Conservation (phyloP, 352 stramenopile genomes). For the Phytopythium sindhum region DNA sequence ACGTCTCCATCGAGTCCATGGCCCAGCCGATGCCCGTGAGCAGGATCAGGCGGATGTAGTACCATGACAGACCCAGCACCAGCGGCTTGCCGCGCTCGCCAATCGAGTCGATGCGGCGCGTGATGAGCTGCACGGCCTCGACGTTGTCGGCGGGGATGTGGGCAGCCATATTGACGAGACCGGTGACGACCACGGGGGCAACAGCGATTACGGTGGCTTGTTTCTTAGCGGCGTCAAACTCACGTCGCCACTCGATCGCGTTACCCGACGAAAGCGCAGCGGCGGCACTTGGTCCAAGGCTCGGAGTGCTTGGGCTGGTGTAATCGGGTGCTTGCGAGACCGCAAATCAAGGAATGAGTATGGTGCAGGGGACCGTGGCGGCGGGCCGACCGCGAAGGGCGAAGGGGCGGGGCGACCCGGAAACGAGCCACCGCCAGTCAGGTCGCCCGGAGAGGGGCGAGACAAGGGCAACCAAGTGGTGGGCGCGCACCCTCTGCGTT, state of each 20-base stretch:
- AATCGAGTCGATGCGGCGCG: conserved; percentile 60
- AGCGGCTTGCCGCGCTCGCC: conserved; percentile 44
- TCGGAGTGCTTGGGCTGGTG: background rate
- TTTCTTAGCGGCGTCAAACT: background rate
- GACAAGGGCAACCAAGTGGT: background rate
- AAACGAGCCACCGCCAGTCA: background rate
- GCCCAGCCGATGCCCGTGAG: conserved; percentile 67
- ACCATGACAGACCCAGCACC: conserved; percentile 59
- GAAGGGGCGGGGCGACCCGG: background rate
- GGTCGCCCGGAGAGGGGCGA: background rate
- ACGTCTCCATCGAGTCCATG: conserved; percentile 75
- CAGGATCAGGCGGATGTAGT: conserved; percentile 65
- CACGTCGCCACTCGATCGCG: conserved; percentile 2
- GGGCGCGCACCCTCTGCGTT: background rate
- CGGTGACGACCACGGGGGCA: background rate
- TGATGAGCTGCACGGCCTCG: conserved; percentile 59
- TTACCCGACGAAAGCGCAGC: conserved; percentile 5
- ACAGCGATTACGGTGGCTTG: conserved; percentile 9
- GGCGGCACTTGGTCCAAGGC: background rate
- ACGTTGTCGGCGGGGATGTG: conserved; percentile 26
- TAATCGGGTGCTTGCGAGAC: conserved; percentile 19
- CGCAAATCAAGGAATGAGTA: conserved; percentile 15
- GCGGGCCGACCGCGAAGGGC: background rate
- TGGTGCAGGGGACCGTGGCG: background rate
- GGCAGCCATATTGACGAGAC: conserved; percentile 1